Evolutionary conservation across 345 rosid species (phyloP).

Genomic region (Diplotaxis tenuifolia): DNA sequence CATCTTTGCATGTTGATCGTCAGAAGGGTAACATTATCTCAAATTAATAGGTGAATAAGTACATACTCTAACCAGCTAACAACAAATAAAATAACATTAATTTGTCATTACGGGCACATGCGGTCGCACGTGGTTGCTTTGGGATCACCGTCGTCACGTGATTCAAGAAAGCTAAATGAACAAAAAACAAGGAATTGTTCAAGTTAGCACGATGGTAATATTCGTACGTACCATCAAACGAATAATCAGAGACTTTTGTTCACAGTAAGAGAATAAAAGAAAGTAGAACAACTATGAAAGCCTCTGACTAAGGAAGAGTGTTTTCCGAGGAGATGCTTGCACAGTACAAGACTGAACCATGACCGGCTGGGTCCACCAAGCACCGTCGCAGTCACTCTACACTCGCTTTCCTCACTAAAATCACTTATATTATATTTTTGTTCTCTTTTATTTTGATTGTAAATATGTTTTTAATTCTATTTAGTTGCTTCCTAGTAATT

Average conservation of each 20-base stretch:
- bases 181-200: not conserved
- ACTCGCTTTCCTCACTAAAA: conserved; percentile 16
- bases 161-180: conserved; percentile 23
- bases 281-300: conserved; percentile 16
- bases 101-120: conserved; percentile 36
- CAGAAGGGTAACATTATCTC: conserved; percentile 31
- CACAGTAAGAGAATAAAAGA: not conserved
- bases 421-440: not conserved
- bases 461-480: not conserved
- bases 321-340: not conserved
- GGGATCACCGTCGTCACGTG: conserved; percentile 42
- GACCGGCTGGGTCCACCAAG: conserved; percentile 11
- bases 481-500: too few species aligned
- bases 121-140: conserved; percentile 38
- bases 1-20: conserved; percentile 36
- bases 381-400: conserved; percentile 29
- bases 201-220: conserved; percentile 25
- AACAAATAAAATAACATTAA: not conserved
- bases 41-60: not conserved
- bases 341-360: conserved; percentile 31
- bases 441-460: not conserved
- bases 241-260: conserved; percentile 26
- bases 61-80: conserved; percentile 15
- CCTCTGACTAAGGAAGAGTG: conserved; percentile 13
- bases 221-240: conserved; percentile 17